Conservation (phyloP, 1,139 yeast species). For the Kodamaea anthophila region DNA sequence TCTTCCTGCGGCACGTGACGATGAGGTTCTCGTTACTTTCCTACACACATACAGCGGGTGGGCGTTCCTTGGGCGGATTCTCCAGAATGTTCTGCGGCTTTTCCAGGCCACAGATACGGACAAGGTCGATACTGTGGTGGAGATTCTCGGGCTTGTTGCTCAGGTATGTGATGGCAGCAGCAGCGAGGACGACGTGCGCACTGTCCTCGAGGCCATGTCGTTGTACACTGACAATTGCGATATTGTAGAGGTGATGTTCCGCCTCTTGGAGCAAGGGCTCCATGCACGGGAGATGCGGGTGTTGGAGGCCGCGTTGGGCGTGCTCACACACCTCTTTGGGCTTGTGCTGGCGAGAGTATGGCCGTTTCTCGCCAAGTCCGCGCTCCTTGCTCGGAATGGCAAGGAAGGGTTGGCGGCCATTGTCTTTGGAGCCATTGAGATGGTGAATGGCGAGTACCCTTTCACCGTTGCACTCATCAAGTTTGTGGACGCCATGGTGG, state of each 20-base stretch:
- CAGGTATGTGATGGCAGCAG: constrained; percentile 44
- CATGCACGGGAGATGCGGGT: constrained; percentile 47
- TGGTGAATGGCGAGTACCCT: constrained; percentile 58
- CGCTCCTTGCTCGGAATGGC: constrained; percentile 58
- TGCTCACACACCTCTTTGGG: constrained; percentile 44
- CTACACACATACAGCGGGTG: constrained; percentile 77
- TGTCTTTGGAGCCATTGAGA: constrained; percentile 68
- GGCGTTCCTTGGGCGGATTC: constrained; percentile 72
- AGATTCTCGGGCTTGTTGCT: constrained; percentile 48
- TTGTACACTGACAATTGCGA: constrained; percentile 62
- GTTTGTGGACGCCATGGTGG: constrained; percentile 49
- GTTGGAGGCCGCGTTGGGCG: constrained; percentile 42
- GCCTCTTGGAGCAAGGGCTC: constrained; percentile 63
- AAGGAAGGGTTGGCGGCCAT: constrained; percentile 62
- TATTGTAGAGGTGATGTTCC: constrained; percentile 59
- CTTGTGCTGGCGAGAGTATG: constrained; percentile 65
- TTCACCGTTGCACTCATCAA: constrained; percentile 58
- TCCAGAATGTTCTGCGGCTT: constrained; percentile 53
- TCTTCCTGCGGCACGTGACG: constrained; percentile 40
- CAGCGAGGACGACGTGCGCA: constrained; percentile 35
- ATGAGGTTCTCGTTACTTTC: constrained; percentile 59
- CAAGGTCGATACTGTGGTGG: constrained; percentile 35
- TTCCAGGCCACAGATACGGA: constrained; percentile 30
- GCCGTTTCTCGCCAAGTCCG: constrained; percentile 68
- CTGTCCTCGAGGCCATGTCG: constrained; percentile 48